Percentiles rank a stretch among this genome's conserved stretches.
Conservation (phyloP, 1,284 basidiomycete genomes). For the Phellopilus nigrolimitatus region DNA sequence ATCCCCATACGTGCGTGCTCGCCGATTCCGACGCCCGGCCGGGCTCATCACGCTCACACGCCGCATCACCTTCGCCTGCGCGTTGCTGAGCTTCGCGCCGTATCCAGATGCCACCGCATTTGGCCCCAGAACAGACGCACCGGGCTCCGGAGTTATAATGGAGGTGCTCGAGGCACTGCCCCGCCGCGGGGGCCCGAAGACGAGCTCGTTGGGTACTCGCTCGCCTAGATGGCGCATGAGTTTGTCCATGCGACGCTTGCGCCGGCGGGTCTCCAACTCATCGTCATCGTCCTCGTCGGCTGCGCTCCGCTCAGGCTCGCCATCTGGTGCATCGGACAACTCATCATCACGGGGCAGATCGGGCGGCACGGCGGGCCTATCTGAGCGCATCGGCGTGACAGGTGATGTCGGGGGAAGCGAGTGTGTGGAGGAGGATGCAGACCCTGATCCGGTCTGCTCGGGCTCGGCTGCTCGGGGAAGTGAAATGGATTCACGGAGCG, state of each 20-base stretch:
- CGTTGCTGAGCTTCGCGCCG: neutral
- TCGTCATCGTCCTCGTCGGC: neutral
- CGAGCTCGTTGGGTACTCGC: slow-evolving; percentile 17
- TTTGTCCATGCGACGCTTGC: slow-evolving; percentile 18
- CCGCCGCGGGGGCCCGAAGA: slow-evolving; percentile 5
- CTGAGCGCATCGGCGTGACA: neutral
- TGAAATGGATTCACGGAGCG: neutral
- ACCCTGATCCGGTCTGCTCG: no score
- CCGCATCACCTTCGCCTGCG: slow-evolving; percentile 4
- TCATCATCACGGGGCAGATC: neutral
- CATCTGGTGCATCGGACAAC: neutral
- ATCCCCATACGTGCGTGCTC: neutral
- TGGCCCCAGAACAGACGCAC: neutral
- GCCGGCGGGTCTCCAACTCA: slow-evolving; percentile 8
- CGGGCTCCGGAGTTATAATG: neutral
- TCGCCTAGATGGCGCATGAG: slow-evolving; percentile 20
- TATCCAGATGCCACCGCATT: neutral
- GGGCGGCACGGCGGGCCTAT: neutral
- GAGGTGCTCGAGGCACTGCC: neutral
- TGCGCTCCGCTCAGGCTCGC: neutral
- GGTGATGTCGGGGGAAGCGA: slow-evolving; percentile 3
- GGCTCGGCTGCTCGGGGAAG: neutral
- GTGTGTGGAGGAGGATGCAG: neutral
- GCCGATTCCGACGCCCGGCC: no score
- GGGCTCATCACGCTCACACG: slow-evolving; percentile 6